A percentile compares a stretch with the other conserved stretches of the same genome.
Conservation (phyloP, 352 stramenopile genomes). For the Phytophthora aleatoria region DNA sequence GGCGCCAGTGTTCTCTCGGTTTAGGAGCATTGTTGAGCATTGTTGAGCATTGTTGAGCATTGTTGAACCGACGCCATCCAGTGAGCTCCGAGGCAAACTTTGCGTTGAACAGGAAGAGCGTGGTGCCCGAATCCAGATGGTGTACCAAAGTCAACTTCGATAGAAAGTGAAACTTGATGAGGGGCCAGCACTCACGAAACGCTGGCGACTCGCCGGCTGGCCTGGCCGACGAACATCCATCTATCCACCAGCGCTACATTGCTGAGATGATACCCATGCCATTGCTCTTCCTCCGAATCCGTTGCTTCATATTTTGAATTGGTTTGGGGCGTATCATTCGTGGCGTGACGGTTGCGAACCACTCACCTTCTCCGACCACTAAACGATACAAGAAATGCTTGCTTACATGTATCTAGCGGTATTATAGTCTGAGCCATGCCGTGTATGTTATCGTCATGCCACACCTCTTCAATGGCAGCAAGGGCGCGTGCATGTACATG, state of each 20-base stretch:
- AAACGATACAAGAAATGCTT: constrained; percentile 10
- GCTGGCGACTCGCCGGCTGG: constrained; percentile 1
- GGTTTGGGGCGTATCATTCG: neutral
- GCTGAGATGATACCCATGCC: neutral
- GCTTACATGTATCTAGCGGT: constrained; percentile 1
- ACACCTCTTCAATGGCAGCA: neutral
- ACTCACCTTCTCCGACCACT: constrained; percentile 12
- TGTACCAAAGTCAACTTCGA: neutral
- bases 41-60: too few relatives aligned
- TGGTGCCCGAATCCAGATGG: constrained; percentile 10
- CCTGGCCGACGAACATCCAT: constrained; percentile 4
- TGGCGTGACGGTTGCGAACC: constrained; percentile 1
- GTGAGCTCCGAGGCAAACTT: constrained; percentile 18
- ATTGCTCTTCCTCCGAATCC: neutral
- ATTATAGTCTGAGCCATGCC: constrained; percentile 17
- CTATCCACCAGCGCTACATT: neutral
- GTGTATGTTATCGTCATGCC: neutral
- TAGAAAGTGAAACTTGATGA: constrained; percentile 4
- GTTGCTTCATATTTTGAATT: constrained; percentile 1
- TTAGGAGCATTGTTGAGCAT: neutral
- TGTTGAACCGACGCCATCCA: constrained; percentile 23
- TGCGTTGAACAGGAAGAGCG: constrained; percentile 16
- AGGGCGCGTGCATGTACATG: neutral
- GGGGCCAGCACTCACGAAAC: constrained; percentile 6
- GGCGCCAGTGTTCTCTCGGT: neutral